Evolutionary conservation across 441 rosid genomes (phyloP).

Genomic region (Geranium incanum): DNA sequence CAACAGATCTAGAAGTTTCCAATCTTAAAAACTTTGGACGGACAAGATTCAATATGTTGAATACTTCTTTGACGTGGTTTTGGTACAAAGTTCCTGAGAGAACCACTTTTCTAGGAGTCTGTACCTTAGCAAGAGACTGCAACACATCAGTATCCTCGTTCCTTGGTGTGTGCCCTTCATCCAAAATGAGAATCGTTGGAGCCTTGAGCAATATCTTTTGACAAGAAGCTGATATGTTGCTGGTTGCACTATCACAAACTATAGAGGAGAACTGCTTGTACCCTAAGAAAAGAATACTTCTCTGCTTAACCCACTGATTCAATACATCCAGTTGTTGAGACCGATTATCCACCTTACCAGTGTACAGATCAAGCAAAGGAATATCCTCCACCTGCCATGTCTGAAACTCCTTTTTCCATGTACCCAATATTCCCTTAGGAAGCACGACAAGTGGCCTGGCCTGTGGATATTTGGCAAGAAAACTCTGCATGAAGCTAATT

Average conservation of each 20-base stretch:
- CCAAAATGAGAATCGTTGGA: conserved; percentile 76
- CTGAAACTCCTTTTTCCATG: conserved; percentile 79
- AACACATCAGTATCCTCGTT: conserved; percentile 61
- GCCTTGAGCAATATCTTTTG: conserved; percentile 54
- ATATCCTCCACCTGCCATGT: conserved; percentile 68
- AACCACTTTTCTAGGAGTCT: conserved; percentile 72
- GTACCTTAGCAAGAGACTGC: conserved; percentile 64
- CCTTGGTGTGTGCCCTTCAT: conserved; percentile 87
- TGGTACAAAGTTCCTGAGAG: conserved; percentile 87
- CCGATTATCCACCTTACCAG: conserved; percentile 57
- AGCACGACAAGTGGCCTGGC: conserved; percentile 74
- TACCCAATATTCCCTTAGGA: conserved; percentile 71
- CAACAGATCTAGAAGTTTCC: conserved; percentile 32
- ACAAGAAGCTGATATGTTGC: conserved; percentile 29
- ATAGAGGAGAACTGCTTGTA: conserved; percentile 73
- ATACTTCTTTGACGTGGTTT: conserved; percentile 78
- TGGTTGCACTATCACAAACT: conserved; percentile 43
- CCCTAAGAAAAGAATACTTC: conserved; percentile 70
- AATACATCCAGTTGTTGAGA: conserved; percentile 54
- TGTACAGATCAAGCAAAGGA: conserved; percentile 62
- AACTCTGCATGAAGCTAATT: conserved; percentile 82
- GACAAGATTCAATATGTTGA: conserved; percentile 70
- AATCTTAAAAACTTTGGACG: conserved; percentile 66
- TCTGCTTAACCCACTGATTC: conserved; percentile 56
- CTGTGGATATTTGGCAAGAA: conserved; percentile 61